Percentiles rank a stretch among this genome's conserved stretches.
Conservation (phyloP, 345 rosid genomes). For the Lenwebbia sp. region DNA sequence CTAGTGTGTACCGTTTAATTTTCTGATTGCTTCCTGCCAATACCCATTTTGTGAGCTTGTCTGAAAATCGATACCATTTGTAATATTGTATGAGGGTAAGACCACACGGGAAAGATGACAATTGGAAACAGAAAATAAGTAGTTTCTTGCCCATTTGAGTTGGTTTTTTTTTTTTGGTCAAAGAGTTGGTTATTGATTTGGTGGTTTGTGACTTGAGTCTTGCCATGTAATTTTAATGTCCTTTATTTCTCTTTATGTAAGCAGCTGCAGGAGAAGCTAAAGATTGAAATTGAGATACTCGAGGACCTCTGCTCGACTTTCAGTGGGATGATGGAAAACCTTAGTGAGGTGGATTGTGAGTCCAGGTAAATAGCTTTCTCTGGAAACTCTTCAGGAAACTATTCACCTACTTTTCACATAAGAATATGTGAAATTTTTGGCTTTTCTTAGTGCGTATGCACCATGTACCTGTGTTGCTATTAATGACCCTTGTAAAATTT, state of each 20-base stretch:
- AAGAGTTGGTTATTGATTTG: not conserved
- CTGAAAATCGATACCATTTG: not conserved
- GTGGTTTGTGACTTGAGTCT: not conserved
- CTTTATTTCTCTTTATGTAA: not conserved
- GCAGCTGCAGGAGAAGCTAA: constrained; percentile 42
- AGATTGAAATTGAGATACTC: constrained; percentile 53
- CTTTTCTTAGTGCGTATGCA: not conserved
- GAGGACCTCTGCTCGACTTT: constrained; percentile 48
- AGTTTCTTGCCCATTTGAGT: not conserved
- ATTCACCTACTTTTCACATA: not conserved
- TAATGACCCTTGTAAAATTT: not conserved
- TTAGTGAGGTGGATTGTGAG: constrained; percentile 31
- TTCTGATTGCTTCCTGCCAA: not conserved
- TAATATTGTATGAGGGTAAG: not conserved
- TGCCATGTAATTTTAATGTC: not conserved
- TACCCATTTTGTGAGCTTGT: not conserved
- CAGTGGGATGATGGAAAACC: constrained; percentile 51
- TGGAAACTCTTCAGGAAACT: not conserved
- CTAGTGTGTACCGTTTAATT: not conserved
- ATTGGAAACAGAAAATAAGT: not conserved
- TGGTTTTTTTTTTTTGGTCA: not conserved
- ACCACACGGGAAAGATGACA: not conserved
- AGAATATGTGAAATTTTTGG: not conserved
- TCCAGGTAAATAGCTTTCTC: constrained; percentile 25
- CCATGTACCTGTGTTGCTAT: not conserved